Evolutionary conservation across 106 monocot genomes (phyloP).

Genomic region (Acorus calamus): DNA sequence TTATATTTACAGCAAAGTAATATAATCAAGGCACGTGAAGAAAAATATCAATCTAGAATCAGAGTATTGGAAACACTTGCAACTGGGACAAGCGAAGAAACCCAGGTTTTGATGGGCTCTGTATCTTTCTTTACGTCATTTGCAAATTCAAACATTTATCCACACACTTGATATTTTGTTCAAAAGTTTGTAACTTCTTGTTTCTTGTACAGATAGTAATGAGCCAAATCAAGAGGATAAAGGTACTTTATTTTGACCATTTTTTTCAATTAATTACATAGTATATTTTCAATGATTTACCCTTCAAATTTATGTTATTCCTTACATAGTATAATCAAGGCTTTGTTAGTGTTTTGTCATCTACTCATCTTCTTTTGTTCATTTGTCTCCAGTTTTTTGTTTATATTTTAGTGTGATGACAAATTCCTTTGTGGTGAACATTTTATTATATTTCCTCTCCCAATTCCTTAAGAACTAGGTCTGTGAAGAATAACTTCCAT

Average conservation of each 20-base stretch:
- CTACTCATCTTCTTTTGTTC: no score
- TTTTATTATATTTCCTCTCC: no score
- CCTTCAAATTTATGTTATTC: not conserved
- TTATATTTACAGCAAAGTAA: constrained; percentile 45
- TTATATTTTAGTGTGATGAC: no score
- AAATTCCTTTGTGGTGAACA: no score
- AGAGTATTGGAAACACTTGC: constrained; percentile 70
- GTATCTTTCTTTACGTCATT: not conserved
- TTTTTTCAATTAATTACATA: no score
- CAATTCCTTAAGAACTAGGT: no score
- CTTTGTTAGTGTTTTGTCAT: no score
- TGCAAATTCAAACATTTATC: not conserved
- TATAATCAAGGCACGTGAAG: constrained; percentile 56
- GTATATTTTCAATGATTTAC: not conserved
- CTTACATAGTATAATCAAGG: no score
- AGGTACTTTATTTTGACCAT: constrained; percentile 19
- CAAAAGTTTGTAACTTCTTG: not conserved
- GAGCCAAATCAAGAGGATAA: constrained; percentile 22
- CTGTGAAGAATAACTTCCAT: no score
- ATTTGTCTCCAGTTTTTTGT: no score
- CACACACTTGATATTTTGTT: not conserved
- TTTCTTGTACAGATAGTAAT: constrained; percentile 25
- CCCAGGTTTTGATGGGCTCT: constrained; percentile 14
- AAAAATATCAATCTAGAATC: constrained; percentile 72
- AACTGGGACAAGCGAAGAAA: constrained; percentile 38